Conservation (phyloP, 768 basidiomycete genomes). For the Boletus bicolor region DNA sequence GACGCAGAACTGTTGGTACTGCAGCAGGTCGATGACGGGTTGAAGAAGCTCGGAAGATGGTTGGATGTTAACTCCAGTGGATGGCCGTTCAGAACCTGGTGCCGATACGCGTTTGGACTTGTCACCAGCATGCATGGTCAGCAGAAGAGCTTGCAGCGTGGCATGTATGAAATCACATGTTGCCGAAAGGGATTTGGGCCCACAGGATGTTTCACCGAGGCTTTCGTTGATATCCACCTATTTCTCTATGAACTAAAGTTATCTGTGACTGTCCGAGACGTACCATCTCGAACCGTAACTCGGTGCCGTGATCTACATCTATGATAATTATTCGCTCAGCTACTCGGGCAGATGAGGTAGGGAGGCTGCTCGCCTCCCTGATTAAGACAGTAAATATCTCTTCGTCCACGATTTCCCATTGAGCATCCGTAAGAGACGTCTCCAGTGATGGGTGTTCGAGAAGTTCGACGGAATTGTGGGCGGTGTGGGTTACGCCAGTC, state of each 20-base stretch:
- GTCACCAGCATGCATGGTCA: constrained; percentile 53
- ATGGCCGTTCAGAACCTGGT: constrained; percentile 27
- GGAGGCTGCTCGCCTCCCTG: constrained; percentile 70
- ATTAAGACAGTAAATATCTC: constrained; percentile 77
- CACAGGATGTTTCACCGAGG: constrained; percentile 6
- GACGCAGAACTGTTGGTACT: constrained; percentile 73
- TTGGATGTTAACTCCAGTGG: constrained; percentile 9
- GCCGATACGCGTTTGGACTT: constrained; percentile 41
- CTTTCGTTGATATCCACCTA: constrained; percentile 36
- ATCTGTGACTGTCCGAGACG: constrained; percentile 19
- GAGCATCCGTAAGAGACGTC: constrained; percentile 51
- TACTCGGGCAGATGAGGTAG: constrained; percentile 73
- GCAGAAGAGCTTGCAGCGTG: constrained; percentile 58
- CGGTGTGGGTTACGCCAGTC: constrained; percentile 32
- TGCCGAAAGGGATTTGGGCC: constrained; percentile 22
- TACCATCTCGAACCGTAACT: constrained; percentile 74
- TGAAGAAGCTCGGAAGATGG: constrained; percentile 56
- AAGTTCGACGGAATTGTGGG: constrained; percentile 37
- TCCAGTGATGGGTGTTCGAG: constrained; percentile 43
- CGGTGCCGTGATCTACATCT: constrained; percentile 68
- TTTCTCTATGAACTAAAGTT: constrained; percentile 3
- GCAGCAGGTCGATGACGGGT: constrained; percentile 74
- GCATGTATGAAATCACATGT: constrained; percentile 70
- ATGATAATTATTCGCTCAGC: constrained; percentile 75
- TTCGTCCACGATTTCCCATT: constrained; percentile 73